phyloP scores from a whole-genome alignment of 225 moss, liverwort and hornwort species.

The Pseudisothecium myosuroides region DNA sequence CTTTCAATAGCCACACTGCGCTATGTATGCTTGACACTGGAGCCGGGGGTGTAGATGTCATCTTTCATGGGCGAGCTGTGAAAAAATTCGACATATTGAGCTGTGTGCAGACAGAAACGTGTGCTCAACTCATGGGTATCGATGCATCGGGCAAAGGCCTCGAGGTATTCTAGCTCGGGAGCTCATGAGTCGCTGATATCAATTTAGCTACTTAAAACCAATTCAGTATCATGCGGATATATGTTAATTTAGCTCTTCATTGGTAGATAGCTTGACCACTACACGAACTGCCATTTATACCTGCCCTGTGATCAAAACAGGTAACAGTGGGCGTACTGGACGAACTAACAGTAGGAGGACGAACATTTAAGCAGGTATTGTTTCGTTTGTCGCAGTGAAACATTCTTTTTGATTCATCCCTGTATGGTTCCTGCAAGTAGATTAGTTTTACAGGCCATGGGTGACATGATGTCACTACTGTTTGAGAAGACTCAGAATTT shows the following conservation, averaged over 20 bases:
- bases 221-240: neutral
- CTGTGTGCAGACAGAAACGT: conserved; percentile 23
- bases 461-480: neutral
- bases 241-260: neutral
- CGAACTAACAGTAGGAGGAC: conserved; percentile 48
- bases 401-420: neutral
- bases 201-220: neutral
- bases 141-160: conserved; percentile 42
- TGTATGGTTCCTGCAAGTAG: neutral
- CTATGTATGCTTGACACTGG: conserved; percentile 78
- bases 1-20: conserved; percentile 49
- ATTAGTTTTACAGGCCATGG: neutral
- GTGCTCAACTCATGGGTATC: conserved; percentile 62
- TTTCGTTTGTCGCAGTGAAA: neutral
- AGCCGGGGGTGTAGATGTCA: conserved; percentile 82
- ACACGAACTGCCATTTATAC: neutral
- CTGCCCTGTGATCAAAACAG: conserved; percentile 15
- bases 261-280: neutral
- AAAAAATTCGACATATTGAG: conserved; percentile 38
- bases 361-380: conserved; percentile 34
- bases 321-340: conserved; percentile 53
- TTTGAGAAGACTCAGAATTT: neutral
- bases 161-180: conserved; percentile 30
- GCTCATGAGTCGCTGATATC: neutral
- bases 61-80: conserved; percentile 71